Conservation (phyloP, 2,329 filamentous ascomycete genomes). For the Pseudogymnoascus sp. region DNA sequence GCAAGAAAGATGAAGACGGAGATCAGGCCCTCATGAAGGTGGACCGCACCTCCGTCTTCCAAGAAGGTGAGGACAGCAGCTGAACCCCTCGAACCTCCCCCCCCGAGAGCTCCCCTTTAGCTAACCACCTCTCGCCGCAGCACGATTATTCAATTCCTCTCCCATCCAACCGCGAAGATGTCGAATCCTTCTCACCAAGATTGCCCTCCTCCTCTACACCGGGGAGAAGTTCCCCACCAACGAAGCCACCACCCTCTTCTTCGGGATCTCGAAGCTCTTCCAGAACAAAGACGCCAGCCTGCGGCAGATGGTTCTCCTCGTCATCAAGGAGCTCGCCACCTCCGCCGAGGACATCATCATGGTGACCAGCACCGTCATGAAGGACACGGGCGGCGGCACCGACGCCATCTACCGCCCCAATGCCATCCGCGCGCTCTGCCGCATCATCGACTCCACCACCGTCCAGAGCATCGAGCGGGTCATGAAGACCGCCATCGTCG, state of each 20-base stretch:
- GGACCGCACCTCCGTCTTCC: slow-evolving; percentile 94
- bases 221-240: slow-evolving; percentile 95
- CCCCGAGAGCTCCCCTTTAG: slow-evolving; percentile 20
- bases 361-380: slow-evolving; percentile 99
- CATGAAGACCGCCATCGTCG: slow-evolving; percentile 98
- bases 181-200: slow-evolving; percentile 94
- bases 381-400: slow-evolving; percentile 92
- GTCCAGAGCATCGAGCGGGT: slow-evolving; percentile 97
- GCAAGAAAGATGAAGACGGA: slow-evolving; percentile 98
- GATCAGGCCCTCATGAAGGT: slow-evolving; percentile 92
- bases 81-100: slow-evolving; percentile 22
- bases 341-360: slow-evolving; percentile 99
- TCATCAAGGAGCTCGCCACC: slow-evolving; percentile 93
- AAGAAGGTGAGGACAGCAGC: slow-evolving; percentile 64
- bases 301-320: slow-evolving; percentile 96
- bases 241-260: slow-evolving; percentile 97
- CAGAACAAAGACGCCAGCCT: slow-evolving; percentile 98
- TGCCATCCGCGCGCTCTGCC: slow-evolving; percentile 88
- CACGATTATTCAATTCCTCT: slow-evolving; percentile 94
- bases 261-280: slow-evolving; percentile 97
- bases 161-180: slow-evolving; percentile 96
- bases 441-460: slow-evolving; percentile 92
- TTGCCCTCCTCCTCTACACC: slow-evolving; percentile 90
- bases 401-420: slow-evolving; percentile 92
- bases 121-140: slow-evolving; percentile 44